Conservation (phyloP, 108 stramenopile genomes). For the Skeletonema costatum region DNA sequence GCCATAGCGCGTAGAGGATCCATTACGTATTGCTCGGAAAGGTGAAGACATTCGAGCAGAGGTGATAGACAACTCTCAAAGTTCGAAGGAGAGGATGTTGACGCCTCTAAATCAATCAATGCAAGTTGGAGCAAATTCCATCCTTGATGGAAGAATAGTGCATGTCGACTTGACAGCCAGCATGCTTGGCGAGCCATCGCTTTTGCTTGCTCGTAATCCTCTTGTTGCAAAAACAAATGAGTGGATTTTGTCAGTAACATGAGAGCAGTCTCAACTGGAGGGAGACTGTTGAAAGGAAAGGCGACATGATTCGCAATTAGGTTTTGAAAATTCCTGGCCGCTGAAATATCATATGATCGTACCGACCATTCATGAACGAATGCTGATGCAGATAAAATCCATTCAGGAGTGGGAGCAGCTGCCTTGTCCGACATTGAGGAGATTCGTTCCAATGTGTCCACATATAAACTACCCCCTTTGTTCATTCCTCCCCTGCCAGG, state of each 20-base stretch:
- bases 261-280: slow-evolving; percentile 29
- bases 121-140: slow-evolving; percentile 62
- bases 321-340: slow-evolving; percentile 26
- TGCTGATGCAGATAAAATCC: slow-evolving; percentile 26
- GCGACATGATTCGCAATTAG: slow-evolving; percentile 35
- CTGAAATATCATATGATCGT: slow-evolving; percentile 33
- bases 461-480: slow-evolving; percentile 7
- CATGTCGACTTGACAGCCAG: slow-evolving; percentile 36
- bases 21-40: slow-evolving; percentile 62
- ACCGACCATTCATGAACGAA: slow-evolving; percentile 45
- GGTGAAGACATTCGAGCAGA: slow-evolving; percentile 67
- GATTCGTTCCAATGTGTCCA: background rate
- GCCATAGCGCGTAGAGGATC: slow-evolving; percentile 79
- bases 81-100: slow-evolving; percentile 20
- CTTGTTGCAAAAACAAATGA: slow-evolving; percentile 23
- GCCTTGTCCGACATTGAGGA: slow-evolving; percentile 5
- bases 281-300: slow-evolving; percentile 16
- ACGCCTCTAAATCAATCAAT: slow-evolving; percentile 56
- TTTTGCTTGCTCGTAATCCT: slow-evolving; percentile 31
- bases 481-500: slow-evolving; percentile 11
- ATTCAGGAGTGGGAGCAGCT: slow-evolving; percentile 8
- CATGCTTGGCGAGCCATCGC: slow-evolving; percentile 20
- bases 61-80: slow-evolving; percentile 52
- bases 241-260: slow-evolving; percentile 22
- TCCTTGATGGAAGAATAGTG: slow-evolving; percentile 45